Evolutionary conservation across 192 early-diverging fungal species (phyloP), one percentile per base, ranked within the genome.

Genomic region (Backusella tuberculispora): DNA sequence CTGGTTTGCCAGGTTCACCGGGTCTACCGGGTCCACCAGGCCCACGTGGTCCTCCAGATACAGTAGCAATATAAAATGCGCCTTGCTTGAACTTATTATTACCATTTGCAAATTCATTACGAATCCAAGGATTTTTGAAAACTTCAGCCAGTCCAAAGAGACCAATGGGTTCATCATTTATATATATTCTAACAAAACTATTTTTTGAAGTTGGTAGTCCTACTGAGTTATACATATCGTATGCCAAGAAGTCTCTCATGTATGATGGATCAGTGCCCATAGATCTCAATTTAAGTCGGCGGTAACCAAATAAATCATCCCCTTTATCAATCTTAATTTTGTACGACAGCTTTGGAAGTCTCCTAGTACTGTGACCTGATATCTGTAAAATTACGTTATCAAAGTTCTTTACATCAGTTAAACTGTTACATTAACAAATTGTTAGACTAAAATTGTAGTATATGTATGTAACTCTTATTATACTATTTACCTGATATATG

Each of bases 91-190:
- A 78, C 21, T 44, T 69, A 48, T 53, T 78, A 71, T 66, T 72
- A 66, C 72, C 81, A 74, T 34, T 73, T 76, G 34, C 74, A 77
- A 26, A 74, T n/a, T 29, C 72, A 71, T 24, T 74, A 76, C 45
- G 78, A 72, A 70, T 15, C 74, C 77, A 82, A 72, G 80, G 73
- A 12, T 75, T 76, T 66, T 77, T 82, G 45, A 78, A 78, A 40
- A 73, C 73, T 72, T 72, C 71, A 0, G 76, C n/a, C 17, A 63
- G 72, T 26, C 72, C 63, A 70, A 47, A 70, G 1, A 50, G 24
- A 17, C 68, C 69, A 17, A 70, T 24, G 0, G 69, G 26, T 38
- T 70, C n/a, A 29, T 70, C 43, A 38, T 50, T 70, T 10, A 70
- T 26, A 34, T 48, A 45, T 15, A 70, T 15, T 34, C 46, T 21